These are phyloP conservation scores for Leishmania tarentolae DNA, from an alignment of 208 protist genomes.

Conservation along the genomic window DNA sequence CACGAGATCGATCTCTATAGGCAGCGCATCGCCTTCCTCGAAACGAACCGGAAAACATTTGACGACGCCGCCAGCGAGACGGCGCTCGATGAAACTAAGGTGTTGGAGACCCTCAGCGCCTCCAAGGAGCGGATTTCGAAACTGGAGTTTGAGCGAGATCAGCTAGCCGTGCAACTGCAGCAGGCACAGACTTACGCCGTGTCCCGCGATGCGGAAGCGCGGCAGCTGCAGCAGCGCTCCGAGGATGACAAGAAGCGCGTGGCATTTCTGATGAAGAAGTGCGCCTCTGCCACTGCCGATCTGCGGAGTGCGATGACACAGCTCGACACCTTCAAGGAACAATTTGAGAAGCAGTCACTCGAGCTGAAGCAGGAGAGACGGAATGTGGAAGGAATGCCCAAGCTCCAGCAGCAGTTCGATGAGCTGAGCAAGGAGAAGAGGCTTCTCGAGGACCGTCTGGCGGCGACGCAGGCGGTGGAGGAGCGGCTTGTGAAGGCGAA, in stretches of 20 bases:
- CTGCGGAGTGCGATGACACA: conserved; percentile 32
- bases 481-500: conserved; percentile 83
- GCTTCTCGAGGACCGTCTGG: conserved; percentile 62
- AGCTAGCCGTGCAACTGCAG: conserved; percentile 51
- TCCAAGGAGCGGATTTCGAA: conserved; percentile 65
- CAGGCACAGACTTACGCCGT: conserved; percentile 46
- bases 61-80: conserved; percentile 3
- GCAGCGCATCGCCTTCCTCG: conserved; percentile 39
- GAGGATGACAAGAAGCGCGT: conserved; percentile 84
- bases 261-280: conserved; percentile 77
- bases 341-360: conserved; percentile 46
- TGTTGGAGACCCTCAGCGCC: conserved; percentile 53
- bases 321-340: conserved; percentile 50
- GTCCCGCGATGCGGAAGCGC: conserved; percentile 46
- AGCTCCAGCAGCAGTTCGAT: conserved; percentile 47
- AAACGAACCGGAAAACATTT: conserved; percentile 17
- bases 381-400: conserved; percentile 47
- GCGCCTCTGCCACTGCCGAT: conserved; percentile 58
- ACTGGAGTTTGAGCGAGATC: conserved; percentile 65
- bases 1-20: conserved; percentile 47
- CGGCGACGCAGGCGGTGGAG: conserved; percentile 61
- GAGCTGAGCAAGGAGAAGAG: conserved; percentile 53
- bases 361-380: conserved; percentile 60
- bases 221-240: conserved; percentile 40
- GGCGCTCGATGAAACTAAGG: conserved; percentile 45